These are phyloP conservation scores for Nakazawaea ishiwadae DNA, from an alignment of 805 yeast species.

Conservation along the genomic window DNA sequence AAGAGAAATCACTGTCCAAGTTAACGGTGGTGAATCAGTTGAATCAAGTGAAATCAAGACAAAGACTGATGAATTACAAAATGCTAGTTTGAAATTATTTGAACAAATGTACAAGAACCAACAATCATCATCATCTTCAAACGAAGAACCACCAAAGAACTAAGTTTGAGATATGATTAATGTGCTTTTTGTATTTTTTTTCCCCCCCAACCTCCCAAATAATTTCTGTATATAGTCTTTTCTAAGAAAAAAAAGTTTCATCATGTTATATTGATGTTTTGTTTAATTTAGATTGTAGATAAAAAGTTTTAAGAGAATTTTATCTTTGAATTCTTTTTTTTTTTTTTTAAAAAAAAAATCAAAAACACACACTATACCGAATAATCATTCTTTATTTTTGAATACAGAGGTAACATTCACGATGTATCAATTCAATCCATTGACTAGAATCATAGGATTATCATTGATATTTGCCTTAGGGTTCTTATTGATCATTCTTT, in stretches of 20 bases:
- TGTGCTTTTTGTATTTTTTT: background rate
- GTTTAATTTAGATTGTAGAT: too few relatives aligned
- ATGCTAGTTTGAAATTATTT: slow-evolving; percentile 68
- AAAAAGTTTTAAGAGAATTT: too few relatives aligned
- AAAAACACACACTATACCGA: background rate
- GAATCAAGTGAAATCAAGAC: slow-evolving; percentile 57
- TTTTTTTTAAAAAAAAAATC: too few relatives aligned
- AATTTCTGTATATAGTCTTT: background rate
- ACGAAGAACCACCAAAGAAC: slow-evolving; percentile 19
- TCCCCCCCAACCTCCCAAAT: too few relatives aligned
- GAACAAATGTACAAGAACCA: slow-evolving; percentile 57
- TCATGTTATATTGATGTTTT: too few relatives aligned
- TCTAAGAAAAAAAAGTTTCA: too few relatives aligned
- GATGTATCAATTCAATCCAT: slow-evolving; percentile 39
- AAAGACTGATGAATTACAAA: slow-evolving; percentile 73
- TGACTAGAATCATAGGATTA: slow-evolving; percentile 70
- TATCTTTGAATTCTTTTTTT: too few relatives aligned
- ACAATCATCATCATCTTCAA: slow-evolving; percentile 12
- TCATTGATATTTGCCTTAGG: slow-evolving; percentile 82
- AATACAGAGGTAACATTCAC: background rate
- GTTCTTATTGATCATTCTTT: slow-evolving; percentile 77
- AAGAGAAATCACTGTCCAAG: slow-evolving; percentile 63
- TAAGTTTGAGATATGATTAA: background rate
- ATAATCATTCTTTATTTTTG: background rate
- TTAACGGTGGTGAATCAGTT: slow-evolving; percentile 45